phyloP scores from a whole-genome alignment of 176 grass and related monocot genomes.

The Oryza officinalis region DNA sequence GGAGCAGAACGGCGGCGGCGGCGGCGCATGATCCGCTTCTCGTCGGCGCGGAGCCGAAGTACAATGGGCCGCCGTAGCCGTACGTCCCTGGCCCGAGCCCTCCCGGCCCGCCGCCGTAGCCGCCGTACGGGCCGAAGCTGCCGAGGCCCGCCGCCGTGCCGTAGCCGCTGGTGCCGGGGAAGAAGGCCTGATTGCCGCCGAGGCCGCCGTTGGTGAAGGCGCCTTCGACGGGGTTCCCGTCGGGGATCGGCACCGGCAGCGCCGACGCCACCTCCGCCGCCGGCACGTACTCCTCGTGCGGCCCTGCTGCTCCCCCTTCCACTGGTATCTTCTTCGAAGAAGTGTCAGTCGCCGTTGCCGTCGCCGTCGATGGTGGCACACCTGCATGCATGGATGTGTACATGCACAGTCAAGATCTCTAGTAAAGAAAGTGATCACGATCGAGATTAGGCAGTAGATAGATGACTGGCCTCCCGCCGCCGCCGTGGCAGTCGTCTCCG shows the following conservation, averaged over 20 bases:
- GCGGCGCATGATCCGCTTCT: background rate
- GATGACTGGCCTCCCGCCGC: background rate
- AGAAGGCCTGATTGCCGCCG: background rate
- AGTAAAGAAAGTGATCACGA: too few relatives aligned
- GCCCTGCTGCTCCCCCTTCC: background rate
- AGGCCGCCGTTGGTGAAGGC: background rate
- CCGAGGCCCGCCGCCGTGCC: conserved; percentile 24
- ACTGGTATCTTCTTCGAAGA: conserved; percentile 33
- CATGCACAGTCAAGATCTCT: too few relatives aligned
- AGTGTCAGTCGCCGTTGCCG: background rate
- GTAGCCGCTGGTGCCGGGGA: background rate
- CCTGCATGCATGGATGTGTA: background rate
- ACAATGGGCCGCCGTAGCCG: conserved; percentile 18
- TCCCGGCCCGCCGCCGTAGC: background rate
- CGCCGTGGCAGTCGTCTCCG: background rate
- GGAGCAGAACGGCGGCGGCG: background rate
- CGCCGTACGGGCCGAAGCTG: background rate
- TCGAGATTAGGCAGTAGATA: too few relatives aligned
- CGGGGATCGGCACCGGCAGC: conserved; percentile 40
- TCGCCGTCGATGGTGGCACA: background rate
- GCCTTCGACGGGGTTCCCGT: background rate
- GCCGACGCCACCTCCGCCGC: conserved; percentile 32
- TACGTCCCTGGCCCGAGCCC: conserved; percentile 29
- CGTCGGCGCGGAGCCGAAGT: conserved; percentile 21
- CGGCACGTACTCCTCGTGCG: background rate